Evolutionary conservation across 2,329 filamentous ascomycete genomes (phyloP).

Genomic region (Neurospora sp.): DNA sequence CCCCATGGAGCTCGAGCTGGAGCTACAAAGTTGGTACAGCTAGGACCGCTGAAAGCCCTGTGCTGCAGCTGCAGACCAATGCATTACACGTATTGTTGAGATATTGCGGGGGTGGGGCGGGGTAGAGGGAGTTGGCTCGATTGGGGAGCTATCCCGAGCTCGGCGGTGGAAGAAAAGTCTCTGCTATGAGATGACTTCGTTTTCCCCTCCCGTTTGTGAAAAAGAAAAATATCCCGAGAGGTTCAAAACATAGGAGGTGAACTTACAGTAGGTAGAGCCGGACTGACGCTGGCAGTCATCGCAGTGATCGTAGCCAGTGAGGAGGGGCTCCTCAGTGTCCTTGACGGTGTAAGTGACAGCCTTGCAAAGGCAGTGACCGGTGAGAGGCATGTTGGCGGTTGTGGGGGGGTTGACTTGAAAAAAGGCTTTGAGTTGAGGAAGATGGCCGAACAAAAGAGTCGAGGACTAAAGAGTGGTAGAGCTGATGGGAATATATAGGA

Average conservation of each 20-base stretch:
- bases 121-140: background rate
- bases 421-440: slow-evolving; percentile 8
- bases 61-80: background rate
- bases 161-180: background rate
- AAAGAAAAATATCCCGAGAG: background rate
- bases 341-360: slow-evolving; percentile 55
- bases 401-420: background rate
- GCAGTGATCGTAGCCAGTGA: slow-evolving; percentile 60
- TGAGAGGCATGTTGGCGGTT: slow-evolving; percentile 48
- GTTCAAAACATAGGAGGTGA: background rate
- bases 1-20: background rate
- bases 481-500: background rate
- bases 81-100: background rate
- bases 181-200: background rate
- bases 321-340: slow-evolving; percentile 38
- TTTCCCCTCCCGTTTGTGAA: background rate
- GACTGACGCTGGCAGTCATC: slow-evolving; percentile 64
- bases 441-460: slow-evolving; percentile 7
- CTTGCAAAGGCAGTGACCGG: slow-evolving; percentile 62
- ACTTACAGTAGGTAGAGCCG: slow-evolving; percentile 57
- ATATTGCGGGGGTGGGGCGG: background rate
- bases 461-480: background rate
- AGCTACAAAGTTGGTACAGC: background rate
- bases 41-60: background rate
- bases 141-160: background rate